phyloP scores from a whole-genome alignment of 176 grass and related monocot species.

The Olyra latifolia region DNA sequence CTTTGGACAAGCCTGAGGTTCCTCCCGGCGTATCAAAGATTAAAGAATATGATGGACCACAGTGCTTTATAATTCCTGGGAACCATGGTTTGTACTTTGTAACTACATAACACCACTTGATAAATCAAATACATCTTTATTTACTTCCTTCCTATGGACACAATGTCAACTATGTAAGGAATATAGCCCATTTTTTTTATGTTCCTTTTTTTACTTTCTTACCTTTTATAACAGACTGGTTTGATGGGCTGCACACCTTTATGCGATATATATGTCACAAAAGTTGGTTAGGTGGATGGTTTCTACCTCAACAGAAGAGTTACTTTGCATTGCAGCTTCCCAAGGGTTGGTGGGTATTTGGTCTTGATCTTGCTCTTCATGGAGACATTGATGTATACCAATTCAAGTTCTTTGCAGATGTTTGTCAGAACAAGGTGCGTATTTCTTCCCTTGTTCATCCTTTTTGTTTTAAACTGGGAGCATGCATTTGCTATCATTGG shows the following conservation, averaged over 20 bases:
- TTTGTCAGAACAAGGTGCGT: conserved; percentile 78
- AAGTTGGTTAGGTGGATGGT: conserved; percentile 97
- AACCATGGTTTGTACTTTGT: conserved; percentile 68
- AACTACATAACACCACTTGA: conserved; percentile 10
- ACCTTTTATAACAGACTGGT: conserved; percentile 68
- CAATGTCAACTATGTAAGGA: conserved; percentile 15
- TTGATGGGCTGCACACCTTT: conserved; percentile 92
- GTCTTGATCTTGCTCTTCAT: conserved; percentile 96
- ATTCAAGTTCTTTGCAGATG: conserved; percentile 87
- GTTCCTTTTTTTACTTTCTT: conserved; percentile 25
- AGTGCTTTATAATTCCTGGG: conserved; percentile 97
- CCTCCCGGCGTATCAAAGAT: conserved; percentile 70
- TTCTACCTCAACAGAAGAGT: conserved; percentile 92
- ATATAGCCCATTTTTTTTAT: conserved; percentile 25
- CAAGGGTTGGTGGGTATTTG: conserved; percentile 95
- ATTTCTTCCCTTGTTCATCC: background rate
- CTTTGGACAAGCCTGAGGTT: conserved; percentile 85
- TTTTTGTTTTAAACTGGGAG: conserved; percentile 21
- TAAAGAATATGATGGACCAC: conserved; percentile 75
- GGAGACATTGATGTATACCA: conserved; percentile 95
- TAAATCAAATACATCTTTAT: conserved; percentile 30
- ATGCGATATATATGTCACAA: conserved; percentile 96
- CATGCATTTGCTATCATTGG: background rate
- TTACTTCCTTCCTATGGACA: conserved; percentile 9
- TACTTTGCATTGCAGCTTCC: conserved; percentile 94